Conservation (phyloP, 2,329 filamentous ascomycete genomes). For the Coleophoma crateriformis region DNA sequence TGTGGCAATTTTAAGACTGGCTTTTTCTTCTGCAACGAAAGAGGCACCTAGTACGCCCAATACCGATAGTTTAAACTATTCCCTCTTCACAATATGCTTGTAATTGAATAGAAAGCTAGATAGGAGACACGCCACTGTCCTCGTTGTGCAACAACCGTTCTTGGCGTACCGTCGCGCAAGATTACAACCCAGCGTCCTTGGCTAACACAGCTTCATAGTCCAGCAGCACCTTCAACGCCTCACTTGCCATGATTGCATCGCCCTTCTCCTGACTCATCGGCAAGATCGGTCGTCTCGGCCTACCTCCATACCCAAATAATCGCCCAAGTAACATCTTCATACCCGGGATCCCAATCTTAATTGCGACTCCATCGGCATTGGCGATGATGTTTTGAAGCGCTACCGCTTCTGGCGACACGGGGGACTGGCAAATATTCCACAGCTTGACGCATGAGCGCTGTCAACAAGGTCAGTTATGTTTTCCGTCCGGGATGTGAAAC, state of each 20-base stretch:
- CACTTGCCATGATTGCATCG: conserved; percentile 1
- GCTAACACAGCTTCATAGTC: conserved; percentile 5
- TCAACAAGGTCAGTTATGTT: too few species aligned
- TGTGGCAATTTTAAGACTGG: too few species aligned
- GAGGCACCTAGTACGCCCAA: too few species aligned
- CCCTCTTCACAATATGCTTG: too few species aligned
- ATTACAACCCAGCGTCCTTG: neutral
- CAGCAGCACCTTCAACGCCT: conserved; percentile 3
- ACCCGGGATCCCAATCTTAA: conserved; percentile 18
- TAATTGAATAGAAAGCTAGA: too few species aligned
- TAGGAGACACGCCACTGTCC: too few species aligned
- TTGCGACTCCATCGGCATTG: conserved; percentile 14
- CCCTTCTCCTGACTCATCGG: conserved; percentile 13
- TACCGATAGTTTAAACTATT: too few species aligned
- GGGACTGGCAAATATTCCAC: conserved; percentile 7
- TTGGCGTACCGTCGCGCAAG: too few species aligned
- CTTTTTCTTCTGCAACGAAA: too few species aligned
- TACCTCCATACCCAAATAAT: conserved; percentile 13
- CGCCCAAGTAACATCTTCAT: conserved; percentile 16
- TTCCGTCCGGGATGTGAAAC: too few species aligned
- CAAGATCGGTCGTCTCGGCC: conserved; percentile 14
- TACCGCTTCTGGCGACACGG: conserved; percentile 8
- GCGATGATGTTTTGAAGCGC: conserved; percentile 14
- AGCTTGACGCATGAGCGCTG: conserved; percentile 12
- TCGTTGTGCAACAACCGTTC: too few species aligned